A percentile compares a stretch with the other conserved stretches of the same genome.
Evolutionary conservation across 2,329 filamentous ascomycete genomes (phyloP).

Genomic region (Fusarium agapanthi): DNA sequence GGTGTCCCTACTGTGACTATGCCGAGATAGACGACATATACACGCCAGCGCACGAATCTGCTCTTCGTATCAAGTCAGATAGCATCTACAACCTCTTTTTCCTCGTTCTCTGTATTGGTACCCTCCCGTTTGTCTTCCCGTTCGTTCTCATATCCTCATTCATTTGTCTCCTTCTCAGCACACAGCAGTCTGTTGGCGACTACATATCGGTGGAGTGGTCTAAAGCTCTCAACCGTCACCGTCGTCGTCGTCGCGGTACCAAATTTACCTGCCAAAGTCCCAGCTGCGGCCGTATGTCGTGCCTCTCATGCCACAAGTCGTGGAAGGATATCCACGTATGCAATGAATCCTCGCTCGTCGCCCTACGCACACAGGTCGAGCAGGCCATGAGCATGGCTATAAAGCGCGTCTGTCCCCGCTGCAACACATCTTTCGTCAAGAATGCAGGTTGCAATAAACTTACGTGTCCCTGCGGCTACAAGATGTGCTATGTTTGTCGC

Average conservation of each 20-base stretch:
- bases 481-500: conserved; percentile 97
- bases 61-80: conserved; percentile 65
- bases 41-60: conserved; percentile 62
- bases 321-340: conserved; percentile 93
- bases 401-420: conserved; percentile 93
- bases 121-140: conserved; percentile 65
- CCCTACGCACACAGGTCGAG: conserved; percentile 88
- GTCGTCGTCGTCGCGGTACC: conserved; percentile 75
- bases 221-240: conserved; percentile 71
- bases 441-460: conserved; percentile 95
- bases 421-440: conserved; percentile 93
- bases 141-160: conserved; percentile 59
- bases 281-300: conserved; percentile 75
- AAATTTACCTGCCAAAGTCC: conserved; percentile 81
- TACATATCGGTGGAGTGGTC: conserved; percentile 59
- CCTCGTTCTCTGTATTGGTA: conserved; percentile 60
- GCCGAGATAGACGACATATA: conserved; percentile 86
- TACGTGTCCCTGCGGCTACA: conserved; percentile 93
- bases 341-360: conserved; percentile 82
- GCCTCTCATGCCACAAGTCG: conserved; percentile 80
- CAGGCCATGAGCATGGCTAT: conserved; percentile 92
- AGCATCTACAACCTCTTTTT: conserved; percentile 59
- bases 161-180: conserved; percentile 54
- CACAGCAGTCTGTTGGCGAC: conserved; percentile 53
- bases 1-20: conserved; percentile 91